Evolutionary conservation across 2,329 filamentous ascomycete species (phyloP), one percentile per base, ranked within the genome.

Genomic region (Tolypocladium ovalisporum): DNA sequence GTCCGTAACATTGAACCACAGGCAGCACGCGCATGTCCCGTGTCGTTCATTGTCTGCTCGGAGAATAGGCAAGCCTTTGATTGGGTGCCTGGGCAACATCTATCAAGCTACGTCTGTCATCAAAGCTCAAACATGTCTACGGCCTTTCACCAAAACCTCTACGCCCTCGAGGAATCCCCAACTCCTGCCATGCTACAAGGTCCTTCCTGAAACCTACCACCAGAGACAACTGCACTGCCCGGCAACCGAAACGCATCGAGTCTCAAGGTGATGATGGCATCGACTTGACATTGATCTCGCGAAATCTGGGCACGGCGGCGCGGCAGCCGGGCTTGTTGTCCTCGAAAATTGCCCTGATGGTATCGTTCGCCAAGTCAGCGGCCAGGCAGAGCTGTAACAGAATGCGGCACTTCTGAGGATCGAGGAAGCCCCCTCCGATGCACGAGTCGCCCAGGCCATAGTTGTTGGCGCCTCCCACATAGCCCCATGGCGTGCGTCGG

Each of bases 381-480:
- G 62, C 70, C 53, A 66, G 66, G 54, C 70, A 73, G 19, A 77
- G 68, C 64, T 77, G 74, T 60, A 83, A 66, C 66, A 82, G 66
- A 27, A 84, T 75, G 47, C 79, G 74, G 35, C 78, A 75, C 67
- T 83, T 82, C 62, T 79, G 75, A 4, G 81, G 80, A 62, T 82
- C 82, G 49, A 82, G 72, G 59, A 78, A 80, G 0, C 80, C 80
- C 52, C 75, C 75, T 1, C 76, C 75, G 52, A 59, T 61, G 57
- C 57, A 61, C 52, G 57, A 57, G 54, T 57, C 49, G 7, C 54
- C 59, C 35, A 62, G 42, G 29, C 61, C 61, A 34, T 61, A 59
- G 24, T 77, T 75, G 1, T 66, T 62, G 47, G 68, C 71, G 22
- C 65, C 66, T 22, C 75, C 74, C n/a, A 81, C 79, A 59, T 77